phyloP scores from a whole-genome alignment of 305 asterid species.

The Fraxinus latifolia region DNA sequence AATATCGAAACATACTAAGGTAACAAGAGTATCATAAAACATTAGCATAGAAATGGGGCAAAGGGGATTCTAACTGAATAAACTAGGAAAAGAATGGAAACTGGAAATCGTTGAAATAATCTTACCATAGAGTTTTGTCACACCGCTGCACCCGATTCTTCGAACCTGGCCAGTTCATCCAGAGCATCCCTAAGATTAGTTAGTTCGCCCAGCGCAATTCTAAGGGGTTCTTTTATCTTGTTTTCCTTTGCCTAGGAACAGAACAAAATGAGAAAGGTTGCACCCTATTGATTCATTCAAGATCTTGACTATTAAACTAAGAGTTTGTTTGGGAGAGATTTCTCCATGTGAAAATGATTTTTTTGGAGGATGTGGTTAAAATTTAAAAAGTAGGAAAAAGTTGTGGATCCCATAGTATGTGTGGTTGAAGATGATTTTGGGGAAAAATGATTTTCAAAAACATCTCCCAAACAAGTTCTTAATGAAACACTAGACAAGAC shows the following conservation, averaged over 20 bases:
- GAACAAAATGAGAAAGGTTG: not conserved
- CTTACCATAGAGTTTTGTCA: slow-evolving; percentile 33
- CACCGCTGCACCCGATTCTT: slow-evolving; percentile 26
- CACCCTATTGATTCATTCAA: not conserved
- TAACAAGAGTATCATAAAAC: not conserved
- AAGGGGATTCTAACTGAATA: not conserved
- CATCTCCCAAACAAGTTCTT: not conserved
- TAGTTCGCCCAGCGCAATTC: slow-evolving; percentile 55
- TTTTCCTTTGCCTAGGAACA: slow-evolving; percentile 48
- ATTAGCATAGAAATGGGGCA: not conserved
- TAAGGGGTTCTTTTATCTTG: slow-evolving; percentile 55
- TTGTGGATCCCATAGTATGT: not conserved
- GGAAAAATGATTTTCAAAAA: not conserved
- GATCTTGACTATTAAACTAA: slow-evolving; percentile 3
- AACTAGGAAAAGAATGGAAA: not conserved
- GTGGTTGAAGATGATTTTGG: not conserved
- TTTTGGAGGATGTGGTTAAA: not conserved
- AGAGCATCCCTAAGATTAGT: slow-evolving; percentile 52
- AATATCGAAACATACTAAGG: not conserved
- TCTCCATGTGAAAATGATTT: not conserved
- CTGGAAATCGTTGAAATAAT: not conserved
- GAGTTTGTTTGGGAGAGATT: not conserved
- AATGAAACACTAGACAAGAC: not conserved
- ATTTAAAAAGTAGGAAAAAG: not conserved
- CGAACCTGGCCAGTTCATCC: slow-evolving; percentile 55